These are phyloP conservation scores for Dillenia suffruticosa DNA, from an alignment of 164 flowering plant species.

Conservation along the genomic window DNA sequence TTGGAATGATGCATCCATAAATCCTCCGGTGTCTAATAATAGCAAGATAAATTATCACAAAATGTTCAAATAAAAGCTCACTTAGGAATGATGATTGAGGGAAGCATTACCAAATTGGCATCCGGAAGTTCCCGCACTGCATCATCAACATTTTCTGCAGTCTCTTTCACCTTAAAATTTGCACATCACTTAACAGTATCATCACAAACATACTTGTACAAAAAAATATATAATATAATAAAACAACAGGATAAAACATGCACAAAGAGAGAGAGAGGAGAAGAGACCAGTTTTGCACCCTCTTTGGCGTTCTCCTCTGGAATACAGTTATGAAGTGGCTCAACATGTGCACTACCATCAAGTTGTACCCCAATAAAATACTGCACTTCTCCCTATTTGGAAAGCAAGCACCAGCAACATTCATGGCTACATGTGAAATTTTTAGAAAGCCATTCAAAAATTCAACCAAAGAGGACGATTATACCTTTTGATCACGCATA, in stretches of 20 bases:
- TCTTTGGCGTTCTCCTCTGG: constrained; percentile 64
- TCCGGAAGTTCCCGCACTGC: constrained; percentile 97
- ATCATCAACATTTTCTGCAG: constrained; percentile 89
- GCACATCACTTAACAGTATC: neutral
- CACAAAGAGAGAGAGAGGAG: constrained; percentile 4
- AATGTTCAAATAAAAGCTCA: neutral
- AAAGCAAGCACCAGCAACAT: neutral
- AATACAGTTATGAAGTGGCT: constrained; percentile 82
- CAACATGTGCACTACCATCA: constrained; percentile 94
- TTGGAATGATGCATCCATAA: constrained; percentile 88
- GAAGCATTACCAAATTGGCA: constrained; percentile 72
- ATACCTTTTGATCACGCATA: constrained; percentile 98
- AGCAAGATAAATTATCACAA: constrained; percentile 1
- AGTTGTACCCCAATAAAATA: constrained; percentile 97
- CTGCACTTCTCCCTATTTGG: constrained; percentile 88
- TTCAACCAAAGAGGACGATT: neutral
- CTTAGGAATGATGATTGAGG: too few species aligned
- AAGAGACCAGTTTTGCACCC: constrained; percentile 57
- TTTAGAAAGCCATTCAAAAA: neutral
- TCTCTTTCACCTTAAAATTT: constrained; percentile 65
- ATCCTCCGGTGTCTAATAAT: constrained; percentile 89
- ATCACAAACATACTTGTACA: neutral
- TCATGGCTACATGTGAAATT: neutral
- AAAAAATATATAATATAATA: neutral
- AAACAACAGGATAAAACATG: neutral